phyloP scores from a whole-genome alignment of 1,139 yeast genomes.

The Starmera stellimalicola region DNA sequence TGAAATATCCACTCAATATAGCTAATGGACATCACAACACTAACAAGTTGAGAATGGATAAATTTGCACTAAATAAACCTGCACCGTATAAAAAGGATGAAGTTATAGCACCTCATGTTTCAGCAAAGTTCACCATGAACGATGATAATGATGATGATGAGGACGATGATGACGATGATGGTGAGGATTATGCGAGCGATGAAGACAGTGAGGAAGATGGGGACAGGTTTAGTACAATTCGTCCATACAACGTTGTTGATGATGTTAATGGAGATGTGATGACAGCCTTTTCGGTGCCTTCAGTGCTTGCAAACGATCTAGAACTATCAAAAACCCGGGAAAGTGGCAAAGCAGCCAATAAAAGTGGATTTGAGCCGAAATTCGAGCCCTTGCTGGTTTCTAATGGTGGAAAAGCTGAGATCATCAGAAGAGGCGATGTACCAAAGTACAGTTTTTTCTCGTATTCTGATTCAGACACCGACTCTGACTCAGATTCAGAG shows the following conservation, averaged over 20 bases:
- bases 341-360: neutral
- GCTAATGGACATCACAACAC: too few species aligned
- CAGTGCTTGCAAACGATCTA: conserved; percentile 7
- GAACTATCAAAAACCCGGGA: conserved; percentile 1
- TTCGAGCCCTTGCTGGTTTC: neutral
- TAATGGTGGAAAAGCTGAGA: neutral
- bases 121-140: neutral
- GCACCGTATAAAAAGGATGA: conserved; percentile 7
- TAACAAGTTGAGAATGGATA: conserved; percentile 10
- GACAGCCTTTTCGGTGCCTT: conserved; percentile 3
- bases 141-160: neutral
- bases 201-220: conserved; percentile 10
- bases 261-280: neutral
- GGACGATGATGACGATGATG: conserved; percentile 6
- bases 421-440: conserved; percentile 4
- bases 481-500: conserved; percentile 4
- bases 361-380: too few species aligned
- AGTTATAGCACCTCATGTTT: conserved; percentile 12
- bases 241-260: neutral
- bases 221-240: neutral
- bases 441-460: conserved; percentile 19
- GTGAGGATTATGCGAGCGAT: conserved; percentile 5
- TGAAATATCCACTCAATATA: neutral
- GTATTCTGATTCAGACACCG: conserved; percentile 11
- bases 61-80: conserved; percentile 12